Evolutionary conservation across 2,329 filamentous ascomycete genomes (phyloP).

Genomic region (Neurospora sp.): DNA sequence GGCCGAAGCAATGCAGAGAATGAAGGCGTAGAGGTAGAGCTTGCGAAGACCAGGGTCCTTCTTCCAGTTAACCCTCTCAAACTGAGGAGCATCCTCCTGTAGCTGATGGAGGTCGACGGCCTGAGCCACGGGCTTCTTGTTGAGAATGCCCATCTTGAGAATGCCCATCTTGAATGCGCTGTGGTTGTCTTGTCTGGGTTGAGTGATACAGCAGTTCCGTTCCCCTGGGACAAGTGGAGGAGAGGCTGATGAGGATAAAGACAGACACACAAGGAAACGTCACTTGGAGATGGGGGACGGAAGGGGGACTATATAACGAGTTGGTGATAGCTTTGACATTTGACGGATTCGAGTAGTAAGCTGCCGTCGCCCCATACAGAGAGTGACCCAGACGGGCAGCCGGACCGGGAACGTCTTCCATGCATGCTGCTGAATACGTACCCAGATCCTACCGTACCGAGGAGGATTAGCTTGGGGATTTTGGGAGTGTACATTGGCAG

Average conservation of each 20-base stretch:
- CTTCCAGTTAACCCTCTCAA: constrained; percentile 41
- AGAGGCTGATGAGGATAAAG: constrained; percentile 10
- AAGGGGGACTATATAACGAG: constrained; percentile 13
- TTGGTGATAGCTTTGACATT: not conserved
- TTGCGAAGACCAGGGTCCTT: constrained; percentile 45
- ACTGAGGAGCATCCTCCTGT: constrained; percentile 38
- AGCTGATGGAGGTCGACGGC: constrained; percentile 18
- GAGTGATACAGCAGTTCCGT: constrained; percentile 10
- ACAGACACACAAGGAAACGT: not conserved
- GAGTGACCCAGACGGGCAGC: constrained; percentile 12
- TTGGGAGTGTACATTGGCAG: not conserved
- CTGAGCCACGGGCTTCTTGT: constrained; percentile 18
- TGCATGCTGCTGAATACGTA: not conserved
- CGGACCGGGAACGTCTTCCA: constrained; percentile 11
- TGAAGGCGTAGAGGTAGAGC: constrained; percentile 42
- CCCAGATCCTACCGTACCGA: not conserved
- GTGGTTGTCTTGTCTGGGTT: constrained; percentile 4
- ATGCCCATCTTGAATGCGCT: constrained; percentile 17
- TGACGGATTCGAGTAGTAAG: constrained; percentile 4
- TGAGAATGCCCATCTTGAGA: constrained; percentile 20
- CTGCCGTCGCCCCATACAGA: not conserved
- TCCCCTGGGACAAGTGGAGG: constrained; percentile 10
- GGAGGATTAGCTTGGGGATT: not conserved
- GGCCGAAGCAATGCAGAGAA: constrained; percentile 44
- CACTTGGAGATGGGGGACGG: not conserved